A percentile compares a stretch with the other conserved stretches of the same genome.
phyloP scores from a whole-genome alignment of 2,329 filamentous ascomycete genomes.

The Hawksworthiomyces lignivorus region DNA sequence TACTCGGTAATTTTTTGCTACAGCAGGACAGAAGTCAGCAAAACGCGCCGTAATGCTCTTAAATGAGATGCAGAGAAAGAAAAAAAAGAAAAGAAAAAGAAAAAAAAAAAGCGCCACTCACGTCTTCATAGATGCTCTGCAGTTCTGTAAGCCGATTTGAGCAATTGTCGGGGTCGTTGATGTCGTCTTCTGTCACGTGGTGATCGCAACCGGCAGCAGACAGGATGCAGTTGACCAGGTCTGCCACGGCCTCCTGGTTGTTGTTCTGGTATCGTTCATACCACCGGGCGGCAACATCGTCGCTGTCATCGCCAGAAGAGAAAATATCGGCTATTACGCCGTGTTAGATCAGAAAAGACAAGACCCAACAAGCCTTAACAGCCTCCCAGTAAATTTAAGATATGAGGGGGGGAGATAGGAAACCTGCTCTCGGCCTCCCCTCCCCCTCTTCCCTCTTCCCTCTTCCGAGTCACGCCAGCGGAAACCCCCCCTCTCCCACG shows the following conservation, averaged over 20 bases:
- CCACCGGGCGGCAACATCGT: conserved; percentile 54
- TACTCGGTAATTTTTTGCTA: conserved; percentile 79
- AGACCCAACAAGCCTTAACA: no score
- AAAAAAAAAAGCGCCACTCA: conserved; percentile 29
- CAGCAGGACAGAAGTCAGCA: neutral
- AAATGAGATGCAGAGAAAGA: no score
- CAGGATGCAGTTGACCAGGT: conserved; percentile 60
- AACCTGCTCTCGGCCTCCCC: no score
- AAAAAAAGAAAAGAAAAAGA: no score
- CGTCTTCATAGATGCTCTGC: conserved; percentile 80
- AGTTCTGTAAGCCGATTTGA: conserved; percentile 71
- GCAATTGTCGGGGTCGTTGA: conserved; percentile 82
- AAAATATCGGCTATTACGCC: conserved; percentile 51
- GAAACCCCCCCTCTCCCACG: no score
- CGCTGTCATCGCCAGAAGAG: conserved; percentile 46
- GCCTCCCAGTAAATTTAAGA: no score
- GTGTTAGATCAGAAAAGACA: conserved; percentile 11
- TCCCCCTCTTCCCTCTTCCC: no score
- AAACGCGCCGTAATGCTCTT: no score
- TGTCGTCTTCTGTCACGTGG: conserved; percentile 71
- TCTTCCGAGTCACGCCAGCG: no score
- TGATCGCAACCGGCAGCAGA: conserved; percentile 73
- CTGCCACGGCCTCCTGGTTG: conserved; percentile 46
- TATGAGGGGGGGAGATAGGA: no score
- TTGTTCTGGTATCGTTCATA: conserved; percentile 49